Percentiles rank a stretch among this genome's conserved stretches.
Evolutionary conservation across 768 basidiomycete genomes (phyloP).

Genomic region (Podaxis rugospora): DNA sequence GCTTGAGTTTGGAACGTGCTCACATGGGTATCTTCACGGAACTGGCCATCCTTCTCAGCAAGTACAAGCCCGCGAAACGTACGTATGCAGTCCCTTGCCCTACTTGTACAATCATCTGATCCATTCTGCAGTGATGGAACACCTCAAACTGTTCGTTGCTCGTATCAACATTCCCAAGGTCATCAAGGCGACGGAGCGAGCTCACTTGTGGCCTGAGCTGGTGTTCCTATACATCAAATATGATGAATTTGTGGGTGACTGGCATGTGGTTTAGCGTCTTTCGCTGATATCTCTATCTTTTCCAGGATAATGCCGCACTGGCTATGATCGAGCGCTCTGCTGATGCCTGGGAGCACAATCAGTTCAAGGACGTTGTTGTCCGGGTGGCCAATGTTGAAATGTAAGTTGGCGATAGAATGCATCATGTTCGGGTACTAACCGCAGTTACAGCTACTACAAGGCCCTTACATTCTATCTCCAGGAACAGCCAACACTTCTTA

Average conservation of each 20-base stretch:
- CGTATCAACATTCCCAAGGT: slow-evolving; percentile 99
- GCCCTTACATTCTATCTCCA: slow-evolving; percentile 90
- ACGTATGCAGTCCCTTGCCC: slow-evolving; percentile 25
- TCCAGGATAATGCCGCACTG: slow-evolving; percentile 90
- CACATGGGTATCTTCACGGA: slow-evolving; percentile 99
- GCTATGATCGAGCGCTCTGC: slow-evolving; percentile 98
- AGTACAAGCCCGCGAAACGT: slow-evolving; percentile 92
- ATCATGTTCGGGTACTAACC: slow-evolving; percentile 9
- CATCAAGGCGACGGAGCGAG: slow-evolving; percentile 92
- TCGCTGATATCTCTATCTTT: not conserved
- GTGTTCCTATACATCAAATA: slow-evolving; percentile 99
- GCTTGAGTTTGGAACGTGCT: slow-evolving; percentile 92
- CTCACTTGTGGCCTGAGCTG: slow-evolving; percentile 97
- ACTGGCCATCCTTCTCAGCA: slow-evolving; percentile 86
- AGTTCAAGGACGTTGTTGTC: slow-evolving; percentile 98
- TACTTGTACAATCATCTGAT: not conserved
- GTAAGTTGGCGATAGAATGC: slow-evolving; percentile 33
- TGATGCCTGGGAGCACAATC: slow-evolving; percentile 99
- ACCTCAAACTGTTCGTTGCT: slow-evolving; percentile 91
- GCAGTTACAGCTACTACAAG: slow-evolving; percentile 77
- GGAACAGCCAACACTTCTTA: slow-evolving; percentile 90
- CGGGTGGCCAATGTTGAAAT: slow-evolving; percentile 98
- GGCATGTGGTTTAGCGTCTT: not conserved
- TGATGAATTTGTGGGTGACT: slow-evolving; percentile 74
- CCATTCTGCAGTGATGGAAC: slow-evolving; percentile 81